A percentile compares a stretch with the other conserved stretches of the same genome.
These are phyloP conservation scores for Hysterangium stoloniferum DNA, from an alignment of 768 basidiomycete genomes.

Conservation along the genomic window DNA sequence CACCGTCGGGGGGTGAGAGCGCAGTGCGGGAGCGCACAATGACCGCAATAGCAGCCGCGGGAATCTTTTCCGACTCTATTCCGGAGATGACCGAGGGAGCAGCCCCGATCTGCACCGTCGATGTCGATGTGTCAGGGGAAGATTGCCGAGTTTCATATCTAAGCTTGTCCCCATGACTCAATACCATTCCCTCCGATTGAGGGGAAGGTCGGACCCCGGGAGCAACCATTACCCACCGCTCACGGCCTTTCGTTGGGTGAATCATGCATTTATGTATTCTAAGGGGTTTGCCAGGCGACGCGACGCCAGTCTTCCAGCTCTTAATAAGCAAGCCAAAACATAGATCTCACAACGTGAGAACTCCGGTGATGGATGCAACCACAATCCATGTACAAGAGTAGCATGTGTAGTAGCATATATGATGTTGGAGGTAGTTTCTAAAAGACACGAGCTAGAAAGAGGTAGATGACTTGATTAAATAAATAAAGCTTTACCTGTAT, in stretches of 20 bases:
- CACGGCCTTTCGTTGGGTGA: constrained; percentile 82
- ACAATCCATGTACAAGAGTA: constrained; percentile 75
- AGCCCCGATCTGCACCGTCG: constrained; percentile 19
- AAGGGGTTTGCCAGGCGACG: constrained; percentile 42
- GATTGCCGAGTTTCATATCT: constrained; percentile 43
- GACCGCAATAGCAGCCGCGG: constrained; percentile 71
- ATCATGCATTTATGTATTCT: constrained; percentile 68
- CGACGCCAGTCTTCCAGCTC: constrained; percentile 69
- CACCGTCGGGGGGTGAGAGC: too few species aligned
- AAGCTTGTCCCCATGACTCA: constrained; percentile 35
- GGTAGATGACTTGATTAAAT: background rate
- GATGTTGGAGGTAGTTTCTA: constrained; percentile 73
- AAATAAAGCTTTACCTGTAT: constrained; percentile 20
- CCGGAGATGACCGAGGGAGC: constrained; percentile 21
- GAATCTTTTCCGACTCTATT: constrained; percentile 49
- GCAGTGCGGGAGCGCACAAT: constrained; percentile 57
- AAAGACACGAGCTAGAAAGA: constrained; percentile 10
- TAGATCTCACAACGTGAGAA: constrained; percentile 88
- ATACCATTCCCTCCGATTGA: too few species aligned
- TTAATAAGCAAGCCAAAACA: constrained; percentile 86
- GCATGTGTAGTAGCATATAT: constrained; percentile 83
- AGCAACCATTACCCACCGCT: constrained; percentile 86
- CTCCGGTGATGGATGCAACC: constrained; percentile 79
- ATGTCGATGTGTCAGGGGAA: constrained; percentile 19
- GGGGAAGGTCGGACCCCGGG: constrained; percentile 35